Percentiles rank a stretch among this genome's conserved stretches.
phyloP scores from a whole-genome alignment of 192 early-diverging fungal genomes.

The Rhizophagus sp. region DNA sequence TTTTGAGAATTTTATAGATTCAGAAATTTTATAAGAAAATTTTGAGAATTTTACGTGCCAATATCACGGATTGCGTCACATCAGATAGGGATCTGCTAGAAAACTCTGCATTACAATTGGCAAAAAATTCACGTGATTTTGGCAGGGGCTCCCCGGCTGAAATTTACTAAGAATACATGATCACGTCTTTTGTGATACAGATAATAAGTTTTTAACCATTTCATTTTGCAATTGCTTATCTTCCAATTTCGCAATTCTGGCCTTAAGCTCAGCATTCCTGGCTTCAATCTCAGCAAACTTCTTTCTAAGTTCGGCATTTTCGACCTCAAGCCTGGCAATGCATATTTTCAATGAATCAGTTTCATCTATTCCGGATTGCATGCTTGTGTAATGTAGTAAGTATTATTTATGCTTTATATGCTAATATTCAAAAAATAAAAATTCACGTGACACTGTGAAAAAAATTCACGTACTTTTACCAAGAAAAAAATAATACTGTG shows the following conservation, averaged over 20 bases:
- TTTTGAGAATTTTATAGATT: too few species aligned
- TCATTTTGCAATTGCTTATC: neutral
- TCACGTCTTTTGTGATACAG: neutral
- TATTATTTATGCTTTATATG: too few species aligned
- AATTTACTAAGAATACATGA: too few species aligned
- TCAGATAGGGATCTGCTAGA: too few species aligned
- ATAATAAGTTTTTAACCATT: neutral
- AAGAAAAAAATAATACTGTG: too few species aligned
- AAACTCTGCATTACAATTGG: too few species aligned
- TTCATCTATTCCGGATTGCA: neutral
- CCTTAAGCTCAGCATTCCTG: neutral
- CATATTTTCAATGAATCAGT: neutral
- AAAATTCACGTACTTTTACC: neutral
- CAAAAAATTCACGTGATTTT: too few species aligned
- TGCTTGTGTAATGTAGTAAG: too few species aligned
- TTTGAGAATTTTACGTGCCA: too few species aligned
- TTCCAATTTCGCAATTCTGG: neutral
- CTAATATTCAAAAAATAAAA: neutral
- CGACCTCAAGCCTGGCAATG: neutral
- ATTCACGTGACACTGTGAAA: neutral
- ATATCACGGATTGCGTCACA: too few species aligned
- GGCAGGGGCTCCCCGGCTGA: too few species aligned
- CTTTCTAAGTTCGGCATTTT: neutral
- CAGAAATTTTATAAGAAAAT: too few species aligned
- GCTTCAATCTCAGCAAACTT: neutral